Percentiles rank a stretch among this genome's conserved stretches.
These are phyloP conservation scores for Penicillium atrosanguineum DNA, from an alignment of 495 filamentous ascomycete species.

Conservation along the genomic window DNA sequence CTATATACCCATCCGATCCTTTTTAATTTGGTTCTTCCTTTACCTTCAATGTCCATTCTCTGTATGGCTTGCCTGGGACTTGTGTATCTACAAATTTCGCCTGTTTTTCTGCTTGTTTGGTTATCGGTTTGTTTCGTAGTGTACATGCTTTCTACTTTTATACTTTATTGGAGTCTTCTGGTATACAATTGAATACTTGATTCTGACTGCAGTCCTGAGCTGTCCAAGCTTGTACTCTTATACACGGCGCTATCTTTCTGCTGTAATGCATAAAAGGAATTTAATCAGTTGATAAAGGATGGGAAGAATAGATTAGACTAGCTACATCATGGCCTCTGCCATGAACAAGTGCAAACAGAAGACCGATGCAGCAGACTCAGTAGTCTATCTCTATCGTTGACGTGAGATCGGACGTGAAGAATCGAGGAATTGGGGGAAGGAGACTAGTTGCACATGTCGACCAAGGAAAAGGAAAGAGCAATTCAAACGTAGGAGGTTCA, in stretches of 20 bases:
- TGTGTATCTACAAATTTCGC: slow-evolving; percentile 24
- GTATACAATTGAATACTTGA: slow-evolving; percentile 5
- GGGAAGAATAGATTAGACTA: slow-evolving; percentile 13
- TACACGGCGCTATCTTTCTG: too few species aligned
- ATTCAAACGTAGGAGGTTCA: slow-evolving; percentile 12
- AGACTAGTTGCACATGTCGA: slow-evolving; percentile 25
- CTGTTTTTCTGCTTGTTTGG: slow-evolving; percentile 12
- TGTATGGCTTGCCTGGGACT: slow-evolving; percentile 22
- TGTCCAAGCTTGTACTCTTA: not conserved
- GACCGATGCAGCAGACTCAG: not conserved
- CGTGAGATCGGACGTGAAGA: slow-evolving; percentile 2
- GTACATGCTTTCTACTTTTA: slow-evolving; percentile 3
- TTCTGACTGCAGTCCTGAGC: not conserved
- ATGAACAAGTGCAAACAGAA: not conserved
- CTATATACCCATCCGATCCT: slow-evolving; percentile 29
- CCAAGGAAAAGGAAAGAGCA: slow-evolving; percentile 1
- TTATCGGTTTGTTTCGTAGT: slow-evolving; percentile 5
- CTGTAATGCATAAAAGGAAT: not conserved
- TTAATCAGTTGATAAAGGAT: not conserved
- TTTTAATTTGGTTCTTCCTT: slow-evolving; percentile 11
- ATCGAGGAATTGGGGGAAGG: slow-evolving; percentile 9
- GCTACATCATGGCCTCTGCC: not conserved
- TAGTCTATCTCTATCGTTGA: slow-evolving; percentile 23
- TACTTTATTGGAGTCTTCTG: not conserved
- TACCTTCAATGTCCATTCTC: slow-evolving; percentile 5